Conservation (phyloP, 2,329 filamentous ascomycete genomes). For the Remersonia thermophila region DNA sequence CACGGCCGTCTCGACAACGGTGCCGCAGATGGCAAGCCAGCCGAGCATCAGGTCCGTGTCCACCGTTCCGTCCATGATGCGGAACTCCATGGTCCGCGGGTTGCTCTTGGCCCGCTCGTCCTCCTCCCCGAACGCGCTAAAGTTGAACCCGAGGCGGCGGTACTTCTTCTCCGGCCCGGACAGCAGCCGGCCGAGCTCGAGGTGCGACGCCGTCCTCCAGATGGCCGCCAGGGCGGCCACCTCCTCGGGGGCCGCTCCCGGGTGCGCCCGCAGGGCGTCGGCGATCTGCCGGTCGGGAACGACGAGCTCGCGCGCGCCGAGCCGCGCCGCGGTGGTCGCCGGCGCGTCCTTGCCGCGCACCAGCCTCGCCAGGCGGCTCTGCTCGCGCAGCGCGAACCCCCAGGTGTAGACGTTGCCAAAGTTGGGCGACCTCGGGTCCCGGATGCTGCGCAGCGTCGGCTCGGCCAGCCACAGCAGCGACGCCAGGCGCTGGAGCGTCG, state of each 20-base stretch:
- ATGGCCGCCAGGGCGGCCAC: slow-evolving; percentile 21
- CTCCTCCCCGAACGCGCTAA: slow-evolving; percentile 26
- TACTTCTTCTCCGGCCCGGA: slow-evolving; percentile 23
- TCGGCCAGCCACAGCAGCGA: slow-evolving; percentile 27
- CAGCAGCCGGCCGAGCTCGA: slow-evolving; percentile 24
- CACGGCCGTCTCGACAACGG: slow-evolving; percentile 20
- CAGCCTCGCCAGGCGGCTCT: slow-evolving; percentile 22
- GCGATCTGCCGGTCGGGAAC: slow-evolving; percentile 12
- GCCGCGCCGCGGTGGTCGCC: not conserved
- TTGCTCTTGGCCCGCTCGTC: slow-evolving; percentile 23
- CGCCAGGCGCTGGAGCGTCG: slow-evolving; percentile 24
- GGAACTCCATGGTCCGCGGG: slow-evolving; percentile 28
- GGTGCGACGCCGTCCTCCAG: slow-evolving; percentile 17
- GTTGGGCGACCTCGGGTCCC: slow-evolving; percentile 27
- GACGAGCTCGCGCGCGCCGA: not conserved
- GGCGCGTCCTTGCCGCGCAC: slow-evolving; percentile 1
- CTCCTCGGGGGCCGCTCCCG: slow-evolving; percentile 5
- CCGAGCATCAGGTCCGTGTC: slow-evolving; percentile 19
- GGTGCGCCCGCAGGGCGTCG: slow-evolving; percentile 7
- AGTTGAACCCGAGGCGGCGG: slow-evolving; percentile 29
- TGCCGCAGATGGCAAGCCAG: slow-evolving; percentile 25
- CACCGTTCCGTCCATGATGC: slow-evolving; percentile 27
- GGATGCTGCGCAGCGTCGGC: slow-evolving; percentile 24
- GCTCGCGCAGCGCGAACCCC: slow-evolving; percentile 23
- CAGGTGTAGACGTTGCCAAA: slow-evolving; percentile 27